phyloP scores from a whole-genome alignment of 305 asterid genomes.

The Fraxinus albicans region DNA sequence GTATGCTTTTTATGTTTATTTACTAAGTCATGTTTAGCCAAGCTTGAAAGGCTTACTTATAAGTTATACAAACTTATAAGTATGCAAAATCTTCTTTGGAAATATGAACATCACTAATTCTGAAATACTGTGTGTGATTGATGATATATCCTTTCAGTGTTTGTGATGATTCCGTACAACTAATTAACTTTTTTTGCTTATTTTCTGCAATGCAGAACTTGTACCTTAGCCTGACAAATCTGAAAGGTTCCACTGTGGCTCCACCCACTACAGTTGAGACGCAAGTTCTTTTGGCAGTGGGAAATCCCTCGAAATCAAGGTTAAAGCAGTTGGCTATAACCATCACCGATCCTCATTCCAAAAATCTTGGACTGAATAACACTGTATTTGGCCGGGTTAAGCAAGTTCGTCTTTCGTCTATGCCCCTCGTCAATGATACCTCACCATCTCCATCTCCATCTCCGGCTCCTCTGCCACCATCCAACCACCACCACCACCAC shows the following conservation, averaged over 20 bases:
- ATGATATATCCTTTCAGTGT: not conserved
- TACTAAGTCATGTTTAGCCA: not conserved
- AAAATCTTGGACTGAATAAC: constrained; percentile 89
- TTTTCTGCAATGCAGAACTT: constrained; percentile 61
- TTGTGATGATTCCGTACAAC: not conserved
- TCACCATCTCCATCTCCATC: constrained; percentile 45
- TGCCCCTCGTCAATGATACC: constrained; percentile 45
- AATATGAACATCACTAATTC: not conserved
- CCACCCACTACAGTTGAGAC: constrained; percentile 74
- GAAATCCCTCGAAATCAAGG: constrained; percentile 63
- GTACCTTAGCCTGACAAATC: constrained; percentile 66
- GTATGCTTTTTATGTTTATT: not conserved
- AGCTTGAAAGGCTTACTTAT: not conserved
- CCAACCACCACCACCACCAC: constrained; percentile 33
- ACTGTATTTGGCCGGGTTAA: constrained; percentile 92
- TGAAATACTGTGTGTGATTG: not conserved
- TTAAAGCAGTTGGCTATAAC: constrained; percentile 82
- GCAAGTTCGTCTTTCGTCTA: constrained; percentile 84
- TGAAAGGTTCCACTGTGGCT: constrained; percentile 68
- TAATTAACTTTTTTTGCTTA: constrained; percentile 16
- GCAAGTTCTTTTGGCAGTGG: constrained; percentile 68
- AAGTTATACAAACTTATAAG: not conserved
- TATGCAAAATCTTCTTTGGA: not conserved
- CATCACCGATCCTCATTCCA: constrained; percentile 58
- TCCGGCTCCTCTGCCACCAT: constrained; percentile 21